phyloP scores from a whole-genome alignment of 2,329 filamentous ascomycete genomes.

The Alternaria hordeiaustralica region DNA sequence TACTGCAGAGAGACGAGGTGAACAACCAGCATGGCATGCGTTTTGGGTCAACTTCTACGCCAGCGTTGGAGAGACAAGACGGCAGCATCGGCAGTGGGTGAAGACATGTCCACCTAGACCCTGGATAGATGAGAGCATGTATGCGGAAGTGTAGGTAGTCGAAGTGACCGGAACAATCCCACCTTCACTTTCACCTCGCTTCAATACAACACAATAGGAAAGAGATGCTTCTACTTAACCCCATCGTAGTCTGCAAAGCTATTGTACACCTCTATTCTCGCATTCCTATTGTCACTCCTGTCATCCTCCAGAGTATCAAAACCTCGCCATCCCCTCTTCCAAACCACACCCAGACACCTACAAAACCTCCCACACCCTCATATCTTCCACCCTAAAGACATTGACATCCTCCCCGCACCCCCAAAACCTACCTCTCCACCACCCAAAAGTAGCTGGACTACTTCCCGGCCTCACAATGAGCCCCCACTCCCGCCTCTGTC shows the following conservation, averaged over 20 bases:
- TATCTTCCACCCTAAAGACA: neutral
- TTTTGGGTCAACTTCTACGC: no score
- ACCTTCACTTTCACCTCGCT: neutral
- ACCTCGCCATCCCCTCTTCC: neutral
- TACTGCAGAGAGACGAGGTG: no score
- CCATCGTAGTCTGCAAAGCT: neutral
- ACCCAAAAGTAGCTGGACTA: neutral
- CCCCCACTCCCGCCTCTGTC: neutral
- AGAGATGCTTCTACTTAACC: neutral
- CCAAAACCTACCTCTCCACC: neutral
- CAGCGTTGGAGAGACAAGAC: neutral
- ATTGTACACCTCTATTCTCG: neutral
- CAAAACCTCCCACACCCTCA: neutral
- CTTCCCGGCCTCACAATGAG: neutral
- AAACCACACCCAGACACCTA: neutral
- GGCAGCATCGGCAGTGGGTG: neutral
- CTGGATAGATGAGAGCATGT: conserved; percentile 2
- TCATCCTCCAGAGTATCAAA: neutral
- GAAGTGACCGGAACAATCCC: neutral
- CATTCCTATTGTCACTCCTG: neutral
- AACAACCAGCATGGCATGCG: no score
- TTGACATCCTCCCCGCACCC: neutral
- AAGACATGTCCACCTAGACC: neutral
- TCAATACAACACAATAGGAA: neutral
- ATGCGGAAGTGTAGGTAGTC: neutral